Evolutionary conservation across 176 grass and related monocot genomes (phyloP), one percentile per base, ranked within the genome.

Genomic region (Poa annua): DNA sequence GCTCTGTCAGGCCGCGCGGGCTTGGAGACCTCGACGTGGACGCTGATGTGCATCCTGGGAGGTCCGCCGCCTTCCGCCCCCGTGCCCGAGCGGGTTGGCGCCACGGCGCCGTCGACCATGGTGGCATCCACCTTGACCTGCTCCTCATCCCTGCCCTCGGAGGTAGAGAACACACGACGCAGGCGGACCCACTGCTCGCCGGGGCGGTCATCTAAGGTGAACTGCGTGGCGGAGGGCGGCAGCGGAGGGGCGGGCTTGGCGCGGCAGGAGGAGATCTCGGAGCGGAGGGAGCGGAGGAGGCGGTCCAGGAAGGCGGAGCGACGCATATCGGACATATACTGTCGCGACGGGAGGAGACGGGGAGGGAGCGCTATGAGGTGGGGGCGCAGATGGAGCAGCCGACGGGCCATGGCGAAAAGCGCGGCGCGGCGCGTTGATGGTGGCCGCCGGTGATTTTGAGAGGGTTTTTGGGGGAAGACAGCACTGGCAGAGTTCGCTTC

Each of bases 221-320:
- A 98, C 1, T 63, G 73, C 4, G 78, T 24, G 35, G 65, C 86
- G 5, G 74, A 36, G 0, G 81, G 57, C 1, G 57, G 49, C 0
- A 61, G 35, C 10, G 36, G 14, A 12, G 81, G 77, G 5, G 86
- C 36, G 41, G 74, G 66, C 59, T 50, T 59, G 19, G 59, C 29
- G 36, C 80, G 67, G 56, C 66, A 59, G 66, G 74, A 80, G 36
- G 88, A 77, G 86, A 93, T 91, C 88, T 95, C 87, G 29, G 96
- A 86, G 82, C 92, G 92, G 38, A 97, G 73, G 26, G 74, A 77
- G 64, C 94, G 94, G 49, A 97, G 94, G 56, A 97, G 89, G 71
- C 65, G 90, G 85, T 97, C 92, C 67, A 80, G 34, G 72, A 97
- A 85, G 47, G 86, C 85, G 16, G 86, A 92, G 38, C 85, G 85